Conservation (phyloP, 2,329 filamentous ascomycete genomes). For the Fusarium neocosmosporiellum region DNA sequence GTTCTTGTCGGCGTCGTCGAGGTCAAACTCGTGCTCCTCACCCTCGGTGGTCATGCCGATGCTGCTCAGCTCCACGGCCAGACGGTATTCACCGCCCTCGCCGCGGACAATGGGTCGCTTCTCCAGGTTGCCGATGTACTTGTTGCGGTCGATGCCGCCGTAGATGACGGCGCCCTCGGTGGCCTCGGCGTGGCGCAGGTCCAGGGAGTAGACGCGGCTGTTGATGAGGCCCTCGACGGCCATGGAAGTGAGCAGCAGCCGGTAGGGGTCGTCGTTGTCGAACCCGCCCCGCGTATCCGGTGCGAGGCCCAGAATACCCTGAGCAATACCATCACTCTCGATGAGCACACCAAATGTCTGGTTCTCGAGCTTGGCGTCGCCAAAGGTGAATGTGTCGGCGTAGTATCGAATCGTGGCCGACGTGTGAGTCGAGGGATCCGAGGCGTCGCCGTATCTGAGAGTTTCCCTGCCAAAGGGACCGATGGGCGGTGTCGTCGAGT, state of each 20-base stretch:
- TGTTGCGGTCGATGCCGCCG: constrained; percentile 64
- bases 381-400: constrained; percentile 58
- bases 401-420: constrained; percentile 58
- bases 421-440: constrained; percentile 50
- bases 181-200: constrained; percentile 58
- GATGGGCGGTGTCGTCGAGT: constrained; percentile 53
- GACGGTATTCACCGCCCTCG: constrained; percentile 48
- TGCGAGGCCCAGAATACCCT: constrained; percentile 64
- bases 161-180: constrained; percentile 63
- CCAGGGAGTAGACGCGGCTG: constrained; percentile 63
- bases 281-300: constrained; percentile 55
- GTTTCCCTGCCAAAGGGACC: constrained; percentile 53
- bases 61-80: constrained; percentile 49
- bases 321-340: constrained; percentile 58
- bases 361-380: constrained; percentile 52
- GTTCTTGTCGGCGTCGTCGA: constrained; percentile 48
- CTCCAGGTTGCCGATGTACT: constrained; percentile 60
- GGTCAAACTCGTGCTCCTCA: constrained; percentile 36
- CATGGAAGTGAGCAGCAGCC: constrained; percentile 64
- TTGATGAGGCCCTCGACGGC: constrained; percentile 59
- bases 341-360: constrained; percentile 64
- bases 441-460: constrained; percentile 54
- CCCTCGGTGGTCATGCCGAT: constrained; percentile 47
- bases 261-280: constrained; percentile 56
- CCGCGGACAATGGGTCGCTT: constrained; percentile 57